Base-by-base conservation (phyloP, 164 flowering plant species). In the Annona cherimola region DNA sequence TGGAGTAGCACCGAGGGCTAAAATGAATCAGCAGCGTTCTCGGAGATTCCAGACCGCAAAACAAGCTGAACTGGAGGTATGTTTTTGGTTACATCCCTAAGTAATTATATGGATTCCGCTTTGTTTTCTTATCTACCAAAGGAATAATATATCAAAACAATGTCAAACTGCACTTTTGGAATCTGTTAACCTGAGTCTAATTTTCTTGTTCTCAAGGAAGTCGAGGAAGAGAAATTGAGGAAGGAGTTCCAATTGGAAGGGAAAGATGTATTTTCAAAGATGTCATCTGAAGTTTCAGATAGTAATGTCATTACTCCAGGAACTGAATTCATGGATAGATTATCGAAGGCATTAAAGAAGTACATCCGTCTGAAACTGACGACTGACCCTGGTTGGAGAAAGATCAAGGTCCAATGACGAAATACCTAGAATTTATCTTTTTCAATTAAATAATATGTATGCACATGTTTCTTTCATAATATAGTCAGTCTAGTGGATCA, bases 1-100 rank as follows among this genome's bases (percentile, higher is more conserved):
- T 77, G 92, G 92, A 6, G 92, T 86, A 0, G 86, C 92, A 8
- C 90, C 92, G 18, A 71, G 88, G 26, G 86, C 88, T 0, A 86
- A 88, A 71, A 83, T 88, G 86, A 86, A 88, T 75, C 88, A 88
- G 12, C 90, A 86, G 60, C 65, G 90, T 4, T 45, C 79, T 0
- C 76, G 90, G 55, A 81, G 90, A 1, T 88, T 86, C 63, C 61
- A 76, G 18, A 45, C 82, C 1, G 80, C 90, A 0, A 88, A 88
- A 75, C 81, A 83, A 45, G 71, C 67, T 42, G 82, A 78, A 70
- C 43, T 69, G 1, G 73, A 74, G 20, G 91, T 88, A 45, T 3
- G 80, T 72, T 45, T 65, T 42, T 41, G 4, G 11, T 26, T 16
- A 5, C 26, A 5, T 20, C 40, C 18, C 4, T 4, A 65, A 50